These are phyloP conservation scores for Fremontodendron californicum DNA, from an alignment of 345 rosid genomes.

Conservation along the genomic window DNA sequence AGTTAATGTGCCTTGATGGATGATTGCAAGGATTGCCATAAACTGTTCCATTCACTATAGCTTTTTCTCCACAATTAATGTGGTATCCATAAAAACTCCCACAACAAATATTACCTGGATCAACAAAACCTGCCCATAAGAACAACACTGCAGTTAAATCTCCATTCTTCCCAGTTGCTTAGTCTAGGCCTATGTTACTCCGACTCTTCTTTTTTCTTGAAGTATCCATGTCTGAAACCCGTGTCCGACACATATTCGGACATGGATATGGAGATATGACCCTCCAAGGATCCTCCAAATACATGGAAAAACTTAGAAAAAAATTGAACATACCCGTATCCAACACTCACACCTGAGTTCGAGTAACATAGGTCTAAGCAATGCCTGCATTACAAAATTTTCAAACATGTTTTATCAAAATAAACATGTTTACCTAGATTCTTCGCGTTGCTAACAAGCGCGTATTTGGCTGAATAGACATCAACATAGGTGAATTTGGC, in stretches of 20 bases:
- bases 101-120: constrained; percentile 63
- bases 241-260: too few relatives aligned
- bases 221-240: too few relatives aligned
- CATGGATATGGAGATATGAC: too few relatives aligned
- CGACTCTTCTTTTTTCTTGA: too few relatives aligned
- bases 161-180: background rate
- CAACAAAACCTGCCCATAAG: constrained; percentile 51
- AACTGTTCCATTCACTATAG: constrained; percentile 54
- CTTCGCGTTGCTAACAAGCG: constrained; percentile 44
- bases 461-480: constrained; percentile 59
- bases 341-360: too few relatives aligned
- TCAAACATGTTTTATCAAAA: background rate
- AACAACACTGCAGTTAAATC: background rate
- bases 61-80: constrained; percentile 62
- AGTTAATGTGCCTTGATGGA: constrained; percentile 56
- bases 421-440: constrained; percentile 36
- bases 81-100: constrained; percentile 56
- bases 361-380: background rate
- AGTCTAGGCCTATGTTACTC: background rate
- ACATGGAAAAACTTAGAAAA: too few relatives aligned
- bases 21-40: constrained; percentile 56
- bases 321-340: too few relatives aligned
- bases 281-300: too few relatives aligned
- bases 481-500: constrained; percentile 62
- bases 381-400: background rate